Conservation (phyloP, 768 basidiomycete species). For the Coprinopsis marcescibilis region DNA sequence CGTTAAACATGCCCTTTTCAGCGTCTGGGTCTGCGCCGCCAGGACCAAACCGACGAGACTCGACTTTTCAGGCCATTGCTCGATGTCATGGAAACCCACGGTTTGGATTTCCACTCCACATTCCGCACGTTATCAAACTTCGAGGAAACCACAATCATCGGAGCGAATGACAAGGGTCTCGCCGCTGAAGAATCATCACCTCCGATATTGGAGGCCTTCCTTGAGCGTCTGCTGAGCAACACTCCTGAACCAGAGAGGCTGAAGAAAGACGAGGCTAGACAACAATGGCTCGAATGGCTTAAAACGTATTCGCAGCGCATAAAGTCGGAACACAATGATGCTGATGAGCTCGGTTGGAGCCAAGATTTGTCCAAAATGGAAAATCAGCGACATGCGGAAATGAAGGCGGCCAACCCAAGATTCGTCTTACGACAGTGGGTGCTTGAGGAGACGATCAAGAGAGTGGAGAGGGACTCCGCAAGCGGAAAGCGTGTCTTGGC, state of each 20-base stretch:
- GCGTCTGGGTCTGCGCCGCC: slow-evolving; percentile 73
- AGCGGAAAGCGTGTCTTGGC: slow-evolving; percentile 64
- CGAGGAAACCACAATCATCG: slow-evolving; percentile 29
- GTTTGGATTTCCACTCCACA: slow-evolving; percentile 84
- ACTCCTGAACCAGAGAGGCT: slow-evolving; percentile 42
- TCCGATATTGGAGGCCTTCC: slow-evolving; percentile 33
- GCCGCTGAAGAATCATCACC: slow-evolving; percentile 1
- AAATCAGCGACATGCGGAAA: slow-evolving; percentile 40
- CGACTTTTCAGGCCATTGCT: slow-evolving; percentile 62
- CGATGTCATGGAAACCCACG: slow-evolving; percentile 63
- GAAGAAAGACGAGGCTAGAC: slow-evolving; percentile 38
- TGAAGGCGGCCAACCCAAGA: slow-evolving; percentile 71
- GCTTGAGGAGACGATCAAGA: slow-evolving; percentile 84
- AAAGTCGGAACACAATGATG: slow-evolving; percentile 42
- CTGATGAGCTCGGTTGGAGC: slow-evolving; percentile 3
- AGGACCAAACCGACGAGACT: slow-evolving; percentile 52
- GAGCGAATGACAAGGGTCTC: slow-evolving; percentile 2
- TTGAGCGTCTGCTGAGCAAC: slow-evolving; percentile 38
- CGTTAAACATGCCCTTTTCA: slow-evolving; percentile 19
- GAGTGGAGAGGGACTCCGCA: slow-evolving; percentile 59
- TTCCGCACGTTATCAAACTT: slow-evolving; percentile 72
- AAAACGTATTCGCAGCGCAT: slow-evolving; percentile 55
- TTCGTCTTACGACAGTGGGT: slow-evolving; percentile 96
- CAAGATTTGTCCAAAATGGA: slow-evolving; percentile 28
- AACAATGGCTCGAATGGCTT: slow-evolving; percentile 62